A percentile compares a stretch with the other conserved stretches of the same genome.
Evolutionary conservation across 257 asterid species (phyloP).

Genomic region (Schizonepeta tenuifolia): DNA sequence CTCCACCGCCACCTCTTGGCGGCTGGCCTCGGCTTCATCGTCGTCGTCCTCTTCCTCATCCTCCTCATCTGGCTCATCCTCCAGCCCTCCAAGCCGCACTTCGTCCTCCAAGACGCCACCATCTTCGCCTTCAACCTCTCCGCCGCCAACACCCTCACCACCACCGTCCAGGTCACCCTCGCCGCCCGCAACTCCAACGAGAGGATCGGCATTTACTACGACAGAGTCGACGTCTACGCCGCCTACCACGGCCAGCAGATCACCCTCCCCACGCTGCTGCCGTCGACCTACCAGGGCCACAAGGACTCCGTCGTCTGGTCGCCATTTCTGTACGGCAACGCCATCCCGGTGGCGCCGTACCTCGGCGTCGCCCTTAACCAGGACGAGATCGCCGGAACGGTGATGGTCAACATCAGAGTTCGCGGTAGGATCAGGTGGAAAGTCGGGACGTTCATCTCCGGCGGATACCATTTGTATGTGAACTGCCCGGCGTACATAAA

Average conservation of each 20-base stretch:
- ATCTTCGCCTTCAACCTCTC: constrained; percentile 60
- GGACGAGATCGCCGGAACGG: constrained; percentile 55
- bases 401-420: constrained; percentile 46
- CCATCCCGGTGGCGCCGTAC: constrained; percentile 56
- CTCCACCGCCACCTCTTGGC: constrained; percentile 44
- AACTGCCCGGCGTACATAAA: constrained; percentile 60
- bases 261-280: constrained; percentile 53
- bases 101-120: constrained; percentile 69
- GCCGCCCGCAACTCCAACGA: constrained; percentile 56
- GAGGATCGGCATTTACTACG: constrained; percentile 55
- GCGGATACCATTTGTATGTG: constrained; percentile 51
- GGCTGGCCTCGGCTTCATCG: constrained; percentile 24
- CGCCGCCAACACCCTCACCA: constrained; percentile 44
- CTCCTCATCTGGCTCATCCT: constrained; percentile 56
- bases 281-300: constrained; percentile 57
- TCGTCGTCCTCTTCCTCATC: constrained; percentile 48
- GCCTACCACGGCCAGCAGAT: constrained; percentile 62
- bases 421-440: constrained; percentile 59
- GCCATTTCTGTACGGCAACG: constrained; percentile 54
- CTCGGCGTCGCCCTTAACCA: constrained; percentile 36
- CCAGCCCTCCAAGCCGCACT: constrained; percentile 61
- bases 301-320: constrained; percentile 62
- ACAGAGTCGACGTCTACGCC: constrained; percentile 55
- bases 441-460: constrained; percentile 58
- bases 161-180: constrained; percentile 57